Base-by-base conservation (phyloP, 2,329 filamentous ascomycete genomes). In the Scopulariopsis brevicaulis region DNA sequence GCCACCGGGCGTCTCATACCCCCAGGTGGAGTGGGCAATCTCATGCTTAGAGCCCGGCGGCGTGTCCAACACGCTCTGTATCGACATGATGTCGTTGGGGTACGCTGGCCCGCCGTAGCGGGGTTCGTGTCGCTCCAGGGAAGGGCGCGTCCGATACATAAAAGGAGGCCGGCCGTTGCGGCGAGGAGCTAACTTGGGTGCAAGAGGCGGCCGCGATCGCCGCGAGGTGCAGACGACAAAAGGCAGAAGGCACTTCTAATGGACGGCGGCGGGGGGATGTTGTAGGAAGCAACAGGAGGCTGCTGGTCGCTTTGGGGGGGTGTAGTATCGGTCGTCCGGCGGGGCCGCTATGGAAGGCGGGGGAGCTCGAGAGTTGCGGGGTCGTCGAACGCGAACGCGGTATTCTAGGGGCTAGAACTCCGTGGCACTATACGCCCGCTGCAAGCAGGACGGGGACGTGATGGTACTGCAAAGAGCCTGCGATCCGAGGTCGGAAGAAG, bases 1-100 rank as follows among this genome's bases (percentile, higher is more conserved):
- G 1, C 58, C 61, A 24, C 48, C 43, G 34, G 46, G 40, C 15
- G 57, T 59, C 14, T 59, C 48, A 18, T 53, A 53, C 14, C 60
- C 51, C 51, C 54, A 60, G 24, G 59, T 54, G 20, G 43, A 48
- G 18, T 56, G n/a, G 11, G 32, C 37, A 24, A 55, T 51, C 24
- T 60, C 60, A 53, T 59, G n/a, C 11, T 22, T 46, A 20, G 22
- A 32, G 20, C 46, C 55, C 46, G 35, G 24, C 28, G 32, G n/a
- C 18, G 32, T 25, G 12, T 52, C 46, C 12, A 50, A 25, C 18
- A 35, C 20, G 48, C 43, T 34, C 48, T 22, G 37, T 57, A 52
- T 53, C 32, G 40, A 24, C 55, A 51, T 51, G 14, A 52, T 57
- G 28, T 35, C 34, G 55, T 50, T 57, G n/a, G 55, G 20, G 12